These are phyloP conservation scores for Boletus rex-veris DNA, from an alignment of 768 basidiomycete genomes.

Conservation along the genomic window DNA sequence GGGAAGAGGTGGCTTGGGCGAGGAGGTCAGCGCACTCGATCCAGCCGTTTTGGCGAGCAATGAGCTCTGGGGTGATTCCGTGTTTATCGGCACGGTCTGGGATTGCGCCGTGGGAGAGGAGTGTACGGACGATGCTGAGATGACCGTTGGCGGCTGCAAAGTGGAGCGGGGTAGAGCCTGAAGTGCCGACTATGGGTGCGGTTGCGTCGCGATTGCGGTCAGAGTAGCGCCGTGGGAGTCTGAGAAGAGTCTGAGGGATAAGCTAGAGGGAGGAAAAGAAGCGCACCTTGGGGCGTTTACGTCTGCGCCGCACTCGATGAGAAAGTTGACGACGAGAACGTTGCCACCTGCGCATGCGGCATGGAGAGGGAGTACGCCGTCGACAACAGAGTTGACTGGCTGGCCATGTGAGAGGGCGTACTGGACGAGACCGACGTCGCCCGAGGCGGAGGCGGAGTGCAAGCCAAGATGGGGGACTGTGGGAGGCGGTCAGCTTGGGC, in stretches of 20 bases:
- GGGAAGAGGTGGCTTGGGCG: constrained; percentile 51
- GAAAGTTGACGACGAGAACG: constrained; percentile 79
- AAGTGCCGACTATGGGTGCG: constrained; percentile 70
- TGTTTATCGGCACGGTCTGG: constrained; percentile 86
- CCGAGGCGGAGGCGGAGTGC: constrained; percentile 74
- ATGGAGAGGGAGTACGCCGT: constrained; percentile 95
- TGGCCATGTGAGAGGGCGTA: constrained; percentile 94
- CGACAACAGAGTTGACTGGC: constrained; percentile 92
- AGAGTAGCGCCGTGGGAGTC: constrained; percentile 72
- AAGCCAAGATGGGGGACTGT: constrained; percentile 74
- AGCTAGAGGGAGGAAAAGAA: constrained; percentile 5
- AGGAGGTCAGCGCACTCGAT: constrained; percentile 73
- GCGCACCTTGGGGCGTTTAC: constrained; percentile 90
- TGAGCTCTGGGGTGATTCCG: constrained; percentile 80
- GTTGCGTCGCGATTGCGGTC: constrained; percentile 64
- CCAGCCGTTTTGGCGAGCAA: constrained; percentile 81
- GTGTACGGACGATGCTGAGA: constrained; percentile 65
- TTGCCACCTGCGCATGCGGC: constrained; percentile 91
- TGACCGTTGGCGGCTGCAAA: constrained; percentile 97
- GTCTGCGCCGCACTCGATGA: constrained; percentile 95
- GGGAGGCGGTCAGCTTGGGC: not conserved
- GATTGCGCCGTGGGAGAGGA: constrained; percentile 82
- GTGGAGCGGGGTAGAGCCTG: constrained; percentile 93
- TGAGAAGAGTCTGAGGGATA: constrained; percentile 27
- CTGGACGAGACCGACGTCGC: constrained; percentile 89